Evolutionary conservation across 2,329 filamentous ascomycete genomes (phyloP).

Genomic region (Shiraia sp.): DNA sequence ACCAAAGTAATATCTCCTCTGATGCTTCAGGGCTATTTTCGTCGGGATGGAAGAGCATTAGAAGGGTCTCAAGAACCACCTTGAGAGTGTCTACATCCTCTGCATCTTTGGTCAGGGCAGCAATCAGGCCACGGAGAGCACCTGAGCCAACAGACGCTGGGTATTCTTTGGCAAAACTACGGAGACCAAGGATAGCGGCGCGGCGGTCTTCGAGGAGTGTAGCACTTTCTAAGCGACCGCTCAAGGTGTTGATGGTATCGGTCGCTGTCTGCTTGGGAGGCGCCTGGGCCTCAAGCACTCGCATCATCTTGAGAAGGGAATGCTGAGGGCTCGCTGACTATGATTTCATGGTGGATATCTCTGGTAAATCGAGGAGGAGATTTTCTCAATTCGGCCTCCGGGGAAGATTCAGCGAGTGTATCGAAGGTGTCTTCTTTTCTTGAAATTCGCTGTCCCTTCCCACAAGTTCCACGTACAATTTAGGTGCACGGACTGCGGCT

Average conservation of each 20-base stretch:
- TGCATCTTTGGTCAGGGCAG: slow-evolving; percentile 80
- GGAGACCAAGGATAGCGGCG: slow-evolving; percentile 86
- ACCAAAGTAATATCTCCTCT: slow-evolving; percentile 92
- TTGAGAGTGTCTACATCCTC: slow-evolving; percentile 97
- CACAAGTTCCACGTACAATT: slow-evolving; percentile 24
- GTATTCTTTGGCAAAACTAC: slow-evolving; percentile 95
- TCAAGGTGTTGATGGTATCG: slow-evolving; percentile 90
- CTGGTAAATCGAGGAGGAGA: background rate
- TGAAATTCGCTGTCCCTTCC: background rate
- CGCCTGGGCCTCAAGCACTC: slow-evolving; percentile 68
- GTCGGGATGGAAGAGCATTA: slow-evolving; percentile 84
- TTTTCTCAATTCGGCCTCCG: background rate
- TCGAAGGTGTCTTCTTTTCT: background rate
- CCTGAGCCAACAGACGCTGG: slow-evolving; percentile 95
- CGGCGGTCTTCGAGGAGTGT: slow-evolving; percentile 93
- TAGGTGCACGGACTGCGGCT: slow-evolving; percentile 15
- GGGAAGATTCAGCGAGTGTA: background rate
- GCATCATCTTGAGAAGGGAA: slow-evolving; percentile 46
- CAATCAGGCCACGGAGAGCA: slow-evolving; percentile 85
- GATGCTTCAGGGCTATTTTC: slow-evolving; percentile 78
- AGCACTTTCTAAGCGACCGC: slow-evolving; percentile 82
- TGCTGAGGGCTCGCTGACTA: slow-evolving; percentile 11
- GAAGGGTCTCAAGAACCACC: slow-evolving; percentile 88
- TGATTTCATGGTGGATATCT: slow-evolving; percentile 18
- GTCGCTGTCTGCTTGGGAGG: slow-evolving; percentile 95